Base-by-base conservation (phyloP, 2,329 filamentous ascomycete species). In the Aspergillus fijiensis region DNA sequence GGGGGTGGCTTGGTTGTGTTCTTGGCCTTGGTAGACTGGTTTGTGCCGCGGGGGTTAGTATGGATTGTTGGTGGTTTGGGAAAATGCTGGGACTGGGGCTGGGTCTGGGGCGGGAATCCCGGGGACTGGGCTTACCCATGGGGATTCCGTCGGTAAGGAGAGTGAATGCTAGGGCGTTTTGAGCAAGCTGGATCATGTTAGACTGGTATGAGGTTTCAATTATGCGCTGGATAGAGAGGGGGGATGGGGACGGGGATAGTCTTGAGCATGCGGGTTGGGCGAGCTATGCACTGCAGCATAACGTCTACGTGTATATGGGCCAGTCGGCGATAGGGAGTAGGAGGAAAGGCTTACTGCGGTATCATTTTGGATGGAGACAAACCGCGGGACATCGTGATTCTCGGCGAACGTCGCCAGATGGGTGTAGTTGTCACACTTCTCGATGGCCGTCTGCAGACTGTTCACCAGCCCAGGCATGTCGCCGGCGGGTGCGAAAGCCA, bases 111-210 rank as follows among this genome's bases (percentile, higher is more conserved):
- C 16, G 52, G 23, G 1, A 7, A 7, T 29, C 10, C 27, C 10
- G 5, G 27, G 27, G 27, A 3, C 27, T 29, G 6, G 11, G 51
- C 52, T 57, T 65, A 63, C 63, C 45, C 53, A 87, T 83, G 1
- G 85, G 85, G 47, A 89, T 84, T 10, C 87, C 87, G 53, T 87
- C 72, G 21, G 69, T 68, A 7, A 89, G 79, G 25, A 89, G 80
- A n/a, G 83, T 84, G 65, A 85, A 89, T 0, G 85, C 79, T 31
- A 89, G 77, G 2, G 83, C 80, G 63, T 89, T 89, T 71, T 85
- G 84, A 23, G 85, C 81, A 2, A 86, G 77, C 70, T 72, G 50
- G 27, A 29, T 29, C 7, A 29, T 29, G 27, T 29, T 29, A 29
- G 27, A 29, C 9, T 29, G 27, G 27, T 29, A 29, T 3, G 9